These are phyloP conservation scores for Cladosporium phlei DNA, from an alignment of 2,329 filamentous ascomycete genomes.

Conservation along the genomic window DNA sequence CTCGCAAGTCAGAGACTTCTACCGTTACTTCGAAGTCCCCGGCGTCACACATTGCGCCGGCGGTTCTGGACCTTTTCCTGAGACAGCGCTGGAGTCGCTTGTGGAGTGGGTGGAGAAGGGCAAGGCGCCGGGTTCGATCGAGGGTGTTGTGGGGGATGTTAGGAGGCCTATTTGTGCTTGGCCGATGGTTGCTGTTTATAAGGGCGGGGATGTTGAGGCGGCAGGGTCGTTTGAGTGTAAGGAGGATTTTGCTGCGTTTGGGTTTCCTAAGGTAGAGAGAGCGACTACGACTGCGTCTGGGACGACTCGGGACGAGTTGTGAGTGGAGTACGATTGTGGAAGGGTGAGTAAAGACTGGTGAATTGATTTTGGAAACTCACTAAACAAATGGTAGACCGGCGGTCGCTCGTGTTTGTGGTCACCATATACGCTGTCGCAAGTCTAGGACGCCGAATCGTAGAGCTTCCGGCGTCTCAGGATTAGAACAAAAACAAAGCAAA, in stretches of 20 bases:
- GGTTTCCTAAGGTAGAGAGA: conserved; percentile 1
- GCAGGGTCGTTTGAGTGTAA: conserved; percentile 25
- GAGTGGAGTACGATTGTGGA: too few relatives aligned
- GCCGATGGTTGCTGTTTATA: conserved; percentile 32
- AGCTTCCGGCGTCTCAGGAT: too few relatives aligned
- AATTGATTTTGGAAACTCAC: not conserved
- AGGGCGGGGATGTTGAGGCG: conserved; percentile 33
- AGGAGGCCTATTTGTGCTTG: conserved; percentile 44
- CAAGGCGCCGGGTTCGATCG: conserved; percentile 23
- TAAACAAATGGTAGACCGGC: too few relatives aligned
- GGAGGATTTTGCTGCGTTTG: conserved; percentile 15
- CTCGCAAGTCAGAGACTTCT: conserved; percentile 30
- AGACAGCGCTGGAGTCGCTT: conserved; percentile 17
- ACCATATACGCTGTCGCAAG: too few relatives aligned
- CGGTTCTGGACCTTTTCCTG: conserved; percentile 27
- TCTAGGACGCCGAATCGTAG: too few relatives aligned
- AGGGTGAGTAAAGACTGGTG: not conserved
- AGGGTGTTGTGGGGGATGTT: conserved; percentile 36
- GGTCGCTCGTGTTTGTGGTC: too few relatives aligned
- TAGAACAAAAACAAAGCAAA: too few relatives aligned
- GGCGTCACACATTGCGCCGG: conserved; percentile 35
- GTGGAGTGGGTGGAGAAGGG: conserved; percentile 30
- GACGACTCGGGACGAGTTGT: conserved; percentile 9
- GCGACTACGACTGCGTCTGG: not conserved
- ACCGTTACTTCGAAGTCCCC: conserved; percentile 37